Conservation (phyloP, 139 green algal genomes). For the Pleodorina starrii region DNA sequence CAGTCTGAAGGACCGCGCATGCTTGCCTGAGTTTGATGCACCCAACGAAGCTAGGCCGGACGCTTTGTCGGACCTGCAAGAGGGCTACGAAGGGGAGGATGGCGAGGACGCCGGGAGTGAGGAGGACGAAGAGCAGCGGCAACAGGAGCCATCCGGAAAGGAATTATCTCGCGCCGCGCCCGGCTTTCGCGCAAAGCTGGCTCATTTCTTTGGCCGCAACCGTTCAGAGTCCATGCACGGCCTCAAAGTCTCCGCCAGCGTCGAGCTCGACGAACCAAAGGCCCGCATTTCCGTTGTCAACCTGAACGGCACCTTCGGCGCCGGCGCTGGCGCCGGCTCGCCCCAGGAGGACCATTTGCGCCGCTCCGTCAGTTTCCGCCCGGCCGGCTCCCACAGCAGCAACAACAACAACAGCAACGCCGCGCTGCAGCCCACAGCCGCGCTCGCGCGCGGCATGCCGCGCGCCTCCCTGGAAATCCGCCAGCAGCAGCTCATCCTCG, state of each 20-base stretch:
- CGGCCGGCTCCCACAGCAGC: not conserved
- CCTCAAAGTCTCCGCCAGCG: not conserved
- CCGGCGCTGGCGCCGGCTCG: too few species aligned
- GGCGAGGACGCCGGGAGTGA: too few species aligned
- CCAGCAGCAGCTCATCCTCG: conserved; percentile 2
- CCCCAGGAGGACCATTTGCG: too few species aligned
- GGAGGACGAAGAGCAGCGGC: not conserved
- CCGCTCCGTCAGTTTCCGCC: not conserved
- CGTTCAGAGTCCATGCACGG: not conserved
- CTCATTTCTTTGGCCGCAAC: not conserved
- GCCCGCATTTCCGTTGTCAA: not conserved
- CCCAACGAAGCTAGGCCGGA: not conserved
- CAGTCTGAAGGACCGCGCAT: not conserved
- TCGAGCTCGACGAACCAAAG: not conserved
- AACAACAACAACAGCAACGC: too few species aligned
- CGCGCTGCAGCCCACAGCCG: not conserved
- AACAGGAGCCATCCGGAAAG: not conserved
- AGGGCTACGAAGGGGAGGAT: not conserved
- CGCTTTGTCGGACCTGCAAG: too few species aligned
- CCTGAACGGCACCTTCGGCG: too few species aligned
- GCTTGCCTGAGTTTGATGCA: not conserved
- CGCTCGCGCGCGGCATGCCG: not conserved
- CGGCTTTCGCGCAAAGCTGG: not conserved
- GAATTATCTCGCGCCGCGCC: not conserved
- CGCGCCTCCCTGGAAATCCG: not conserved